Evolutionary conservation across 2,329 filamentous ascomycete species (phyloP).

Genomic region (Dothideomycetes sp.): DNA sequence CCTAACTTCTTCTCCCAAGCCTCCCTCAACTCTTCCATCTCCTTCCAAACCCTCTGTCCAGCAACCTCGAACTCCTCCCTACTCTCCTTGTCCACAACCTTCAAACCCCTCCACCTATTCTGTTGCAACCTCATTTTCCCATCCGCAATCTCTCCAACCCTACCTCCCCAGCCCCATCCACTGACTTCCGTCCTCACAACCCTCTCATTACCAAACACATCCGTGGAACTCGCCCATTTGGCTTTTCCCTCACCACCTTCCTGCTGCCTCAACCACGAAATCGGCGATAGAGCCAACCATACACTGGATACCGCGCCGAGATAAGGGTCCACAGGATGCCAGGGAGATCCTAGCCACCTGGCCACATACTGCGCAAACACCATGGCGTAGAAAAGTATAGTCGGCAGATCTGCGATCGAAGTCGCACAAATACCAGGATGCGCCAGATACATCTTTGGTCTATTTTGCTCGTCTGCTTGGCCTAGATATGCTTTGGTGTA

Average conservation of each 20-base stretch:
- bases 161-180: conserved; percentile 65
- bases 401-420: conserved; percentile 64
- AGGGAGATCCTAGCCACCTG: conserved; percentile 74
- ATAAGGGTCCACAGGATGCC: conserved; percentile 74
- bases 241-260: conserved; percentile 44
- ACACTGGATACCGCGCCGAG: conserved; percentile 65
- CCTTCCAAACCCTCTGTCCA: conserved; percentile 46
- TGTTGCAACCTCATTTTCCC: conserved; percentile 37
- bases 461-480: conserved; percentile 20
- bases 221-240: conserved; percentile 80
- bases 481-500: conserved; percentile 50
- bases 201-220: conserved; percentile 47
- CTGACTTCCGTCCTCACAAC: conserved; percentile 74
- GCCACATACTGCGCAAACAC: conserved; percentile 57
- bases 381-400: conserved; percentile 63
- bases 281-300: conserved; percentile 65
- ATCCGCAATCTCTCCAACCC: conserved; percentile 39
- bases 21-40: conserved; percentile 28
- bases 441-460: conserved; percentile 62
- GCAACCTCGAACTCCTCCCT: conserved; percentile 63
- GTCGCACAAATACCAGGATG: conserved; percentile 86
- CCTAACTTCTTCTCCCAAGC: conserved; percentile 33
- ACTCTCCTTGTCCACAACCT: conserved; percentile 50
- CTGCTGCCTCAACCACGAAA: conserved; percentile 51
- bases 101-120: conserved; percentile 49